A percentile compares a stretch with the other conserved stretches of the same genome.
These are phyloP conservation scores for Cicer yamashitae DNA, from an alignment of 306 rosid species.

Conservation along the genomic window DNA sequence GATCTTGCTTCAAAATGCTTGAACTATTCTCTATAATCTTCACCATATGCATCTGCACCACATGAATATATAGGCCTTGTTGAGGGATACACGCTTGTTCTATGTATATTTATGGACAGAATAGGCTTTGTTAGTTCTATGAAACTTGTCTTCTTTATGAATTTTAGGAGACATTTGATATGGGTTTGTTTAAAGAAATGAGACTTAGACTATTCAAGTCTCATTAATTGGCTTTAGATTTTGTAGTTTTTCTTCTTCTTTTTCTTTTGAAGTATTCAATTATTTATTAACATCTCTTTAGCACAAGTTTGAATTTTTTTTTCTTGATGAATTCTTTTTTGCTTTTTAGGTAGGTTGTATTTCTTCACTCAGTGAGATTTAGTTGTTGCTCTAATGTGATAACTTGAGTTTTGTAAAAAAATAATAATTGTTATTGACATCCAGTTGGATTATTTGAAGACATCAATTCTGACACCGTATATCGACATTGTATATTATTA, in stretches of 20 bases:
- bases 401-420: no score
- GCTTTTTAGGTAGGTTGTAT: background rate
- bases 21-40: background rate
- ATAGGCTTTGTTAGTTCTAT: background rate
- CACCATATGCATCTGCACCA: constrained; percentile 32
- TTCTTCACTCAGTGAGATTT: background rate
- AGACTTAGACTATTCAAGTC: constrained; percentile 1
- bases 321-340: background rate
- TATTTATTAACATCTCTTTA: no score
- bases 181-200: constrained; percentile 35
- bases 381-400: no score
- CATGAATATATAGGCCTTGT: constrained; percentile 33
- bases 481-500: no score
- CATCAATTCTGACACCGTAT: no score
- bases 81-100: constrained; percentile 23
- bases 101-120: background rate
- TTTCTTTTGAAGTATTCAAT: background rate
- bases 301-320: constrained; percentile 13
- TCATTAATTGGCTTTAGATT: constrained; percentile 3
- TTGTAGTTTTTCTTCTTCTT: constrained; percentile 11
- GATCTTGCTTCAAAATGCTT: constrained; percentile 16
- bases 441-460: no score
- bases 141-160: constrained; percentile 1
- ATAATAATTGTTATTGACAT: no score
- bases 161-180: constrained; percentile 16